A percentile compares a stretch with the other conserved stretches of the same genome.
Conservation (phyloP, 2,329 filamentous ascomycete genomes). For the Colletotrichum tanaceti region DNA sequence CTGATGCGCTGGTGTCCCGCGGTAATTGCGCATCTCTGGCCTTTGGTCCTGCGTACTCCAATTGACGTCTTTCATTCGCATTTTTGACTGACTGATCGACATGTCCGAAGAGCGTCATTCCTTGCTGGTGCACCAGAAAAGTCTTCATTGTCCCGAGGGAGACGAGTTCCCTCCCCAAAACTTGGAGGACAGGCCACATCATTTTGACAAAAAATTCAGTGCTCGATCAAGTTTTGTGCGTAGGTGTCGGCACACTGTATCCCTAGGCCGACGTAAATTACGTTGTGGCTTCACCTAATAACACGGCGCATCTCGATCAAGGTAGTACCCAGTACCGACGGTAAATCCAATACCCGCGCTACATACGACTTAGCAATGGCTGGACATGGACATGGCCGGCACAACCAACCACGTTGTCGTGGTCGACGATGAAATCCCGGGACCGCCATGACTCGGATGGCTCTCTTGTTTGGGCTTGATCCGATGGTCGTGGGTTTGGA, state of each 20-base stretch:
- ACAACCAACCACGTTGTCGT: slow-evolving; percentile 7
- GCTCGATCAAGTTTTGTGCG: not conserved
- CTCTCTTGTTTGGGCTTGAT: slow-evolving; percentile 30
- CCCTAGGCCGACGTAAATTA: not conserved
- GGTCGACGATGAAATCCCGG: slow-evolving; percentile 28
- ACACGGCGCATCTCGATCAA: not conserved
- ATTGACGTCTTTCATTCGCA: slow-evolving; percentile 34
- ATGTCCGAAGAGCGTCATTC: slow-evolving; percentile 18
- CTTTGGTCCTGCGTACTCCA: slow-evolving; percentile 14
- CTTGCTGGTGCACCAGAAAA: not conserved
- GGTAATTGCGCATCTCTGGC: slow-evolving; percentile 37
- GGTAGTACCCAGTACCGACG: slow-evolving; percentile 6
- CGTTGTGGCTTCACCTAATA: slow-evolving; percentile 5
- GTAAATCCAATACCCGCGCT: slow-evolving; percentile 14
- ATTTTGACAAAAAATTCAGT: not conserved
- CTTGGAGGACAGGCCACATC: not conserved
- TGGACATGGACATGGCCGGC: not conserved
- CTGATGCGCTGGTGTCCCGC: slow-evolving; percentile 15
- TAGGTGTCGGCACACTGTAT: too few relatives aligned
- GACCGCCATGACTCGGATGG: slow-evolving; percentile 31
- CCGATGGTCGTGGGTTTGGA: slow-evolving; percentile 24
- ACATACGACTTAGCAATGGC: not conserved
- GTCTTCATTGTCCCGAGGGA: not conserved
- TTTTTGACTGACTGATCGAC: slow-evolving; percentile 23
- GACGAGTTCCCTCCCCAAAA: too few relatives aligned